Conservation (phyloP, 805 yeast species). For the Ogataea ganodermae region DNA sequence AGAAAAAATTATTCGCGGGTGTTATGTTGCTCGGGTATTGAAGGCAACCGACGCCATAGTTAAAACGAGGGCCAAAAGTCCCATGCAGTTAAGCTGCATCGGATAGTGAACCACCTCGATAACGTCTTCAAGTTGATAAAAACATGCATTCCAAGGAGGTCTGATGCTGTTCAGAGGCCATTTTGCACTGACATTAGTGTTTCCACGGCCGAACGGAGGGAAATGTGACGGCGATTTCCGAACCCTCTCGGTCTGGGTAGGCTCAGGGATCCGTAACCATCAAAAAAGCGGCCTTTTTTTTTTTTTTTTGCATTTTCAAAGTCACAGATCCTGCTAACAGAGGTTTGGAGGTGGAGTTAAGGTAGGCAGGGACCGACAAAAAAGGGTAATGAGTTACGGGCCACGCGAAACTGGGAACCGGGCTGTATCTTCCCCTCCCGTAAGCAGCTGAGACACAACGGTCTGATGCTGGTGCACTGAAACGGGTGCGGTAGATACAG, state of each 20-base stretch:
- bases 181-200: too few species aligned
- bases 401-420: not conserved
- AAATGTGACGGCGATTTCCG: not conserved
- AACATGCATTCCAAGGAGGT: not conserved
- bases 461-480: too few species aligned
- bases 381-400: conserved; percentile 1
- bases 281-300: not conserved
- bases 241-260: not conserved
- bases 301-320: not conserved
- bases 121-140: not conserved
- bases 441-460: too few species aligned
- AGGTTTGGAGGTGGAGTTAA: conserved; percentile 4
- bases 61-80: not conserved
- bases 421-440: not conserved
- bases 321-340: conserved; percentile 4
- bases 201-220: too few species aligned
- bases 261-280: conserved; percentile 1
- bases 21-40: not conserved
- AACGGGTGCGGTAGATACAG: too few species aligned
- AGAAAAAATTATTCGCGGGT: not conserved
- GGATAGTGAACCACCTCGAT: conserved; percentile 1
- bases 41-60: not conserved
- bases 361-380: not conserved
- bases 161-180: not conserved
- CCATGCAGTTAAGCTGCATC: not conserved